Evolutionary conservation across 805 yeast species (phyloP).

Genomic region (Yarrowia hollandica): DNA sequence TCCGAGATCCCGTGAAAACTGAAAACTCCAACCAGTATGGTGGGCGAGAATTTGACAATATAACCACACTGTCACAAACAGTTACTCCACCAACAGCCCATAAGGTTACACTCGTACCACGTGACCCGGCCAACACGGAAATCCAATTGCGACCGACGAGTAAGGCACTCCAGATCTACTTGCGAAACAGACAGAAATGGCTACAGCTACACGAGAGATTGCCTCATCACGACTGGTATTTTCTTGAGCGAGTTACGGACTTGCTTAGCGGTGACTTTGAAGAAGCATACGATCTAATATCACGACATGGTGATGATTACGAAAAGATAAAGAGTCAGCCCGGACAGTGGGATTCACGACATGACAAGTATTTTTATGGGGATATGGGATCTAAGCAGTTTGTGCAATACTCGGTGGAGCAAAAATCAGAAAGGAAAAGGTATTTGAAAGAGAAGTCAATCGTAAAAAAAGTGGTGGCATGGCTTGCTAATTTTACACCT

Average conservation of each 20-base stretch:
- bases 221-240: not conserved
- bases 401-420: not conserved
- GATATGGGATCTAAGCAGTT: not conserved
- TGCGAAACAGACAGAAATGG: not conserved
- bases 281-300: not conserved
- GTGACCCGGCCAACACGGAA: no score
- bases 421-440: no score
- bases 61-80: no score
- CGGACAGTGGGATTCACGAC: not conserved
- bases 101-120: no score
- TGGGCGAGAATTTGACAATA: no score
- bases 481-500: no score
- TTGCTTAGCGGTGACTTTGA: conserved; percentile 1
- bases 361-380: not conserved
- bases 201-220: not conserved
- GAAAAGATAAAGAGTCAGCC: not conserved
- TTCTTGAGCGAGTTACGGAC: not conserved
- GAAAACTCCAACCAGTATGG: no score
- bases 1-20: no score
- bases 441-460: no score
- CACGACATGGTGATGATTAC: not conserved
- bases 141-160: no score
- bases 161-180: not conserved
- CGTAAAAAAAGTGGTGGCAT: no score
- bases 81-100: no score